phyloP scores from a whole-genome alignment of 495 filamentous ascomycete species.

The Lindgomyces ingoldianus region DNA sequence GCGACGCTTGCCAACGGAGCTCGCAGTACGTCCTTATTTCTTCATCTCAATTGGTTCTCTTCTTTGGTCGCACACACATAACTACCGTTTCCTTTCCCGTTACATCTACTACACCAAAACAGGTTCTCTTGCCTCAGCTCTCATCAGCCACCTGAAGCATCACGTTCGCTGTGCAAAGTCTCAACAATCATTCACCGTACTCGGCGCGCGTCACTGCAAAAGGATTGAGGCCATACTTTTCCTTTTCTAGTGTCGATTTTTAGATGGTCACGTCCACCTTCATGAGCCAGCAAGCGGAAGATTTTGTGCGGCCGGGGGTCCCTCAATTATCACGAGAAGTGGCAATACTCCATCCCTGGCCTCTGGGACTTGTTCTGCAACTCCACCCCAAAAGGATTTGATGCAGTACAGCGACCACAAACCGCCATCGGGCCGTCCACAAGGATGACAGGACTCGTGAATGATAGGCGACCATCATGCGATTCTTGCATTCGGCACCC shows the following conservation, averaged over 20 bases:
- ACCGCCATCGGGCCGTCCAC: neutral
- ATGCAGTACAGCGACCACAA: neutral
- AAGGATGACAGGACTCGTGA: neutral
- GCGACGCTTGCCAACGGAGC: conserved; percentile 14
- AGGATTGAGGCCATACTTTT: no score
- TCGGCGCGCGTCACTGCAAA: no score
- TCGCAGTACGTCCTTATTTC: conserved; percentile 4
- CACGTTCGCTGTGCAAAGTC: neutral
- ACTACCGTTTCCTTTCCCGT: conserved; percentile 22
- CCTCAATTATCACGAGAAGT: neutral
- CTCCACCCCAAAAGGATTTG: neutral
- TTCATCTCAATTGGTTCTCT: conserved; percentile 14
- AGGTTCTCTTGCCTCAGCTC: conserved; percentile 16
- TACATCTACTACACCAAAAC: conserved; percentile 35
- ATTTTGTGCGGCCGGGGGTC: neutral
- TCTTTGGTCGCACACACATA: conserved; percentile 20
- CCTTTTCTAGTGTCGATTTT: neutral
- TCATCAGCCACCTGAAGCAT: neutral
- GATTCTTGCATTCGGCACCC: no score
- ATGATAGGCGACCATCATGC: no score
- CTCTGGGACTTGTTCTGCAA: neutral
- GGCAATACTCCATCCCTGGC: neutral
- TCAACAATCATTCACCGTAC: no score
- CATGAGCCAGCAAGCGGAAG: neutral
- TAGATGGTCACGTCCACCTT: neutral